Base-by-base conservation (phyloP, 345 rosid genomes). In the Pistacia integerrima region DNA sequence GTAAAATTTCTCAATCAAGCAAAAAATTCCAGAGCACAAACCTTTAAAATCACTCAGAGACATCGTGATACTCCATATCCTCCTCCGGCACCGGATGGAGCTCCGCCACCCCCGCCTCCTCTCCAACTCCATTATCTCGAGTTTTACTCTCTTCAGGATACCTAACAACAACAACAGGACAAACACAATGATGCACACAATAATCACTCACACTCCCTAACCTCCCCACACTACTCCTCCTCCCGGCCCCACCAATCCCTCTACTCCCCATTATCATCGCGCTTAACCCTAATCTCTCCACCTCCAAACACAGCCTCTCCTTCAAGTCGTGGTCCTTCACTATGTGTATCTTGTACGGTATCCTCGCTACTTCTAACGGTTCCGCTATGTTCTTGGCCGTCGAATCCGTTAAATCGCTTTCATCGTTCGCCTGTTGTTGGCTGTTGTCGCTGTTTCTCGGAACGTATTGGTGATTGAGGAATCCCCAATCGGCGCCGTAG, bases 281-380 rank as follows among this genome's bases (percentile, higher is more conserved):
- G 64, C 93, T 84, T n/a, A 95, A 79, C 58, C 91, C 90, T 48
- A 93, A 79, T 81, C 98, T 84, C 87, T 94, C 97, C 75, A 91
- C 92, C 87, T 93, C 98, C 82, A 93, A 79, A 64, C 98, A 94
- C 44, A 94, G 76, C 76, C 98, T 81, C 81, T 94, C 97, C 85
- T 92, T 93, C 97, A 94, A 82, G 74, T 93, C 98, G 51, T 83
- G 91, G 73, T 94, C 98, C 85, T 89, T 93, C 75, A 94, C 97
- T 62, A 93, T 84, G 77, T 89, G 93, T 81, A 89, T 85, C 85
- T 87, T 92, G 78, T 84, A 88, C 33, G 97, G 92, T 33, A 93
- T 81, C 73, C 81, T 84, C 20, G 81, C 90, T 75, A 88, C 94
- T 69, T 88, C 87, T 74, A 95, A 85, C 11, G 98, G 98, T 70